Evolutionary conservation across 1,139 yeast genomes (phyloP).

Genomic region (Hemisphaericaspora xylanilytica): DNA sequence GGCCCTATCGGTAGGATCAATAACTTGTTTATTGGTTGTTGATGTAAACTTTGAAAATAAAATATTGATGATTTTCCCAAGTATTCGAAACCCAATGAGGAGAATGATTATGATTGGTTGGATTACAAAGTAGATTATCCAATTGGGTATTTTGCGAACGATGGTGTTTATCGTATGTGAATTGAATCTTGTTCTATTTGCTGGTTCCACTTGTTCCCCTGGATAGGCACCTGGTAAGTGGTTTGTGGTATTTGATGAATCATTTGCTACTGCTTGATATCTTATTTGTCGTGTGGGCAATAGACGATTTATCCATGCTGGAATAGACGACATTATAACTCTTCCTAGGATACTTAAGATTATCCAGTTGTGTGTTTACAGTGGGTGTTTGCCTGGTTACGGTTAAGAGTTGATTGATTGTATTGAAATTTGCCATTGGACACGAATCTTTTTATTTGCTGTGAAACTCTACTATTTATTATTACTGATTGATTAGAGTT

Average conservation of each 20-base stretch:
- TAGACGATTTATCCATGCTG: not conserved
- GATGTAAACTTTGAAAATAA: slow-evolving; percentile 27
- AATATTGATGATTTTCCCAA: slow-evolving; percentile 25
- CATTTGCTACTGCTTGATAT: slow-evolving; percentile 2
- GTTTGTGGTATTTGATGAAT: not conserved
- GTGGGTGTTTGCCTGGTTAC: not conserved
- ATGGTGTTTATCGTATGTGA: slow-evolving; percentile 13
- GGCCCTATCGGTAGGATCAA: slow-evolving; percentile 37
- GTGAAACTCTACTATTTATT: too few relatives aligned
- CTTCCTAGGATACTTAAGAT: too few relatives aligned
- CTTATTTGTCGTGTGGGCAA: not conserved
- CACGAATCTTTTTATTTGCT: too few relatives aligned
- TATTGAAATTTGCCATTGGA: not conserved
- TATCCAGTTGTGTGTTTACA: too few relatives aligned
- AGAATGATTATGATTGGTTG: slow-evolving; percentile 30
- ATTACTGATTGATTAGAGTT: too few relatives aligned
- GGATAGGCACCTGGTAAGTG: slow-evolving; percentile 12
- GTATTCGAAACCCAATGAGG: slow-evolving; percentile 22
- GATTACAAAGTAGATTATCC: slow-evolving; percentile 23
- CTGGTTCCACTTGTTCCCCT: slow-evolving; percentile 1
- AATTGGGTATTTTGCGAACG: slow-evolving; percentile 7
- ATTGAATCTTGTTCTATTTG: slow-evolving; percentile 14
- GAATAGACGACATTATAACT: not conserved
- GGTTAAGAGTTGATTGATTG: not conserved
- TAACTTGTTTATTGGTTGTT: slow-evolving; percentile 2